These are phyloP conservation scores for Rhodamnia rubescens DNA, from an alignment of 345 rosid species.

Conservation along the genomic window DNA sequence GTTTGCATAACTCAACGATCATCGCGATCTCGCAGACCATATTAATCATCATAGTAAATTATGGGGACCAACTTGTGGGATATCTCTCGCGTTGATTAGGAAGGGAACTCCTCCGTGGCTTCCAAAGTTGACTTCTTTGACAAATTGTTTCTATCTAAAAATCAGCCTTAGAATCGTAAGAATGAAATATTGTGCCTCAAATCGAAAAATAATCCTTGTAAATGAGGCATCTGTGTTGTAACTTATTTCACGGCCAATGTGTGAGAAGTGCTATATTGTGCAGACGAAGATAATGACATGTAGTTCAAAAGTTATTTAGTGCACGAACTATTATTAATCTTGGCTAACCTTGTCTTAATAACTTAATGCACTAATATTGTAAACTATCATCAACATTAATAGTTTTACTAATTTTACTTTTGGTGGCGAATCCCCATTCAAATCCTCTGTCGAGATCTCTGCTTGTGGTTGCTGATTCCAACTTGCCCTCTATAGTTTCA, in stretches of 20 bases:
- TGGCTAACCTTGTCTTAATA: too few relatives aligned
- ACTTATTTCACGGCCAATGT: background rate
- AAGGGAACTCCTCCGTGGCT: background rate
- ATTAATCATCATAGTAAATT: too few relatives aligned
- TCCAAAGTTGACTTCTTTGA: background rate
- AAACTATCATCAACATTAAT: background rate
- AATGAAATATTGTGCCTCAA: background rate
- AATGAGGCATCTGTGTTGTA: background rate
- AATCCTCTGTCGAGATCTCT: background rate
- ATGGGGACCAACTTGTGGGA: too few relatives aligned
- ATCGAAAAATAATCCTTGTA: background rate
- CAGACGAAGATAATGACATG: too few relatives aligned
- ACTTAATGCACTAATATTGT: background rate
- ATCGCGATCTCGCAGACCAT: too few relatives aligned
- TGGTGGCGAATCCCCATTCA: background rate
- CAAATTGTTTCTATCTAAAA: background rate
- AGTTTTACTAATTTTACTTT: too few relatives aligned
- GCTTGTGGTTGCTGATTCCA: background rate
- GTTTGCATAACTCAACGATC: too few relatives aligned
- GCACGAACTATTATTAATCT: too few relatives aligned
- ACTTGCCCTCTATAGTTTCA: background rate
- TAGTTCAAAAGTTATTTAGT: too few relatives aligned
- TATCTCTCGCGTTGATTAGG: too few relatives aligned
- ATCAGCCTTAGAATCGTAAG: accelerated
- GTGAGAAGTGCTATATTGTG: background rate